Evolutionary conservation across 495 filamentous ascomycete species (phyloP), one percentile per base, ranked within the genome.

Genomic region (Xylaria nigripes): DNA sequence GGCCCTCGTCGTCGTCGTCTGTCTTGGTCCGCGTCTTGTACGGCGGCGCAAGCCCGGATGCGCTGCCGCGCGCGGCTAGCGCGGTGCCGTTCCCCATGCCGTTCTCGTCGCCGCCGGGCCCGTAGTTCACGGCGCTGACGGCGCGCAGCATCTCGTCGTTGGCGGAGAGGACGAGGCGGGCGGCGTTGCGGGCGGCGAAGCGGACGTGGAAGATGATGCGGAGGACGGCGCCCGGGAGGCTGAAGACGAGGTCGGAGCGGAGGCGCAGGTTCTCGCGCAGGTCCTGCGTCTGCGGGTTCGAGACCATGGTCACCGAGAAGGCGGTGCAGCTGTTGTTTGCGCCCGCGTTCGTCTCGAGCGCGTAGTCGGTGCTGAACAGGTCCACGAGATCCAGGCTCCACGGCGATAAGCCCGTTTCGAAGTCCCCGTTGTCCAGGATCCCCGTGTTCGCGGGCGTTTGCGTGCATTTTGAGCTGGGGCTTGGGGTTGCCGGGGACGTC

Each of bases 301-400:
- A 44, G 21, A 38, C 18, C 63, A 65, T 65, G 2, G 13, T 0
- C 3, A 65, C 63, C 21, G 48, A 41, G 48, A 65, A 65, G 15
- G 63, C 58, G 6, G 50, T 50, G 54, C 63, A 66, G 34, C 49
- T 57, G 25, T 50, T 50, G 56, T 59, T 47, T 2, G 63, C 58
- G 2, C 63, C 63, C 6, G 55, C 50, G 36, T 18, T 6, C 8
- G 27, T 23, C 0, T 47, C 29, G 1, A 61, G 19, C 0, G 45
- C 41, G 58, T 66, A 66, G 30, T 34, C 40, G 16, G 63, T 66
- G 40, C 61, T 63, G 58, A 66, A 49, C 15, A 64, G 36, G 43
- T 66, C 63, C 7, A 63, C 61, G 10, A 66, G 56, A 51, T 66
- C 63, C 7, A 66, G 43, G 44, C 61, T 63, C 63, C 63, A 66